These are phyloP conservation scores for Cryphonectria nitschkei DNA, from an alignment of 2,329 filamentous ascomycete genomes.

Conservation along the genomic window DNA sequence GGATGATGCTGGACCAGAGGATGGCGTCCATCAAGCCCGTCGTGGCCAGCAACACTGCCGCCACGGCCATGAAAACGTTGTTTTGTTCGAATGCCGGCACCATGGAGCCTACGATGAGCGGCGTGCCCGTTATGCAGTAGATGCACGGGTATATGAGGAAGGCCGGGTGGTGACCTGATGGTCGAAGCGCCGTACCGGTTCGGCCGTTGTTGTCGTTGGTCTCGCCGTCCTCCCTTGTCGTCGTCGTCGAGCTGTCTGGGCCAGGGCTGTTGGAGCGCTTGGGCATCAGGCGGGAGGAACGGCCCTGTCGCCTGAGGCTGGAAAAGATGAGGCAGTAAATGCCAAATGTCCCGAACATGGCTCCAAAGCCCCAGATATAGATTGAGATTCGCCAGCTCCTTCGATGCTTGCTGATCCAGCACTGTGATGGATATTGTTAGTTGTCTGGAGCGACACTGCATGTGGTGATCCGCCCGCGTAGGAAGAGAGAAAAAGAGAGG, in stretches of 20 bases:
- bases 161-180: constrained; percentile 48
- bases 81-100: constrained; percentile 15
- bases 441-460: not conserved
- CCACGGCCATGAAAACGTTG: constrained; percentile 54
- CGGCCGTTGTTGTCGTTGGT: constrained; percentile 21
- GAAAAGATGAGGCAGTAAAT: constrained; percentile 48
- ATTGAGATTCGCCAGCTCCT: constrained; percentile 59
- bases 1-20: constrained; percentile 59
- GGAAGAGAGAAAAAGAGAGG: no score
- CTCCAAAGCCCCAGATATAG: constrained; percentile 66
- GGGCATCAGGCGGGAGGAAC: constrained; percentile 33
- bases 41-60: constrained; percentile 60
- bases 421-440: constrained; percentile 17
- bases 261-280: constrained; percentile 14
- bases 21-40: constrained; percentile 60
- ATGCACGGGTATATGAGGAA: constrained; percentile 71
- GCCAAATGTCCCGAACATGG: constrained; percentile 42
- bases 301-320: constrained; percentile 39
- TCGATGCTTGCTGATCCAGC: constrained; percentile 63
- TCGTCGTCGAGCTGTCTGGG: not conserved
- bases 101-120: constrained; percentile 61
- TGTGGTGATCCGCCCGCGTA: no score
- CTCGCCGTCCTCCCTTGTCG: not conserved
- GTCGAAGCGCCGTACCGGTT: constrained; percentile 35
- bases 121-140: constrained; percentile 70